Evolutionary conservation across 495 filamentous ascomycete species (phyloP).

Genomic region (Penicillium goetzii): DNA sequence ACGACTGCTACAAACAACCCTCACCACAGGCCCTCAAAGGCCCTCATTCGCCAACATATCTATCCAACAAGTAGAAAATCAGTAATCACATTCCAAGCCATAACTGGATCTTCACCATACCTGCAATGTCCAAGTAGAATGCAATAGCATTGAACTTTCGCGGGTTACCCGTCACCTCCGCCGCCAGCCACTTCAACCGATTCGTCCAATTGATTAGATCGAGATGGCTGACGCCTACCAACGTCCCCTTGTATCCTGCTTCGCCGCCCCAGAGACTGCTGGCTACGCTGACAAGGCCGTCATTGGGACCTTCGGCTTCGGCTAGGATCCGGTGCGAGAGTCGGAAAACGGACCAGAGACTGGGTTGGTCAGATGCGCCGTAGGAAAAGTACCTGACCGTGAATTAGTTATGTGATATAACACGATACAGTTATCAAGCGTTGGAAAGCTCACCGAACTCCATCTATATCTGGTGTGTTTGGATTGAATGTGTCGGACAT

Average conservation of each 20-base stretch:
- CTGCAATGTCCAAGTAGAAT: constrained; percentile 88
- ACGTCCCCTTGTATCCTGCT: constrained; percentile 76
- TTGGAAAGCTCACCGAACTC: constrained; percentile 56
- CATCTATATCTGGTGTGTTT: constrained; percentile 68
- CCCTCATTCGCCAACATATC: constrained; percentile 81
- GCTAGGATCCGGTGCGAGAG: constrained; percentile 72
- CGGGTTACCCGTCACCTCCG: constrained; percentile 67
- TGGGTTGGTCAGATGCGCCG: constrained; percentile 73
- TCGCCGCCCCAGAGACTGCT: constrained; percentile 83
- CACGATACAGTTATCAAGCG: neutral
- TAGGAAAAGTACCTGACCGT: constrained; percentile 80
- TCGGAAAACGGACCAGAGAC: constrained; percentile 73
- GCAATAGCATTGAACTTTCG: constrained; percentile 93
- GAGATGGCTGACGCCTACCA: constrained; percentile 85
- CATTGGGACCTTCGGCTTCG: constrained; percentile 78
- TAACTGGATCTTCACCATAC: constrained; percentile 38
- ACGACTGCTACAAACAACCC: neutral
- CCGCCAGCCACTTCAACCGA: constrained; percentile 70
- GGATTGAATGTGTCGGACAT: constrained; percentile 86
- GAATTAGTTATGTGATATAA: neutral
- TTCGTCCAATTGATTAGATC: constrained; percentile 98
- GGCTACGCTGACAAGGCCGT: constrained; percentile 87
- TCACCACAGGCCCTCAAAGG: constrained; percentile 44
- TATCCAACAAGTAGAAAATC: constrained; percentile 3
- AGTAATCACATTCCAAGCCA: neutral